Evolutionary conservation across 176 grass and related monocot species (phyloP).

Genomic region (Eragrostis curvula): DNA sequence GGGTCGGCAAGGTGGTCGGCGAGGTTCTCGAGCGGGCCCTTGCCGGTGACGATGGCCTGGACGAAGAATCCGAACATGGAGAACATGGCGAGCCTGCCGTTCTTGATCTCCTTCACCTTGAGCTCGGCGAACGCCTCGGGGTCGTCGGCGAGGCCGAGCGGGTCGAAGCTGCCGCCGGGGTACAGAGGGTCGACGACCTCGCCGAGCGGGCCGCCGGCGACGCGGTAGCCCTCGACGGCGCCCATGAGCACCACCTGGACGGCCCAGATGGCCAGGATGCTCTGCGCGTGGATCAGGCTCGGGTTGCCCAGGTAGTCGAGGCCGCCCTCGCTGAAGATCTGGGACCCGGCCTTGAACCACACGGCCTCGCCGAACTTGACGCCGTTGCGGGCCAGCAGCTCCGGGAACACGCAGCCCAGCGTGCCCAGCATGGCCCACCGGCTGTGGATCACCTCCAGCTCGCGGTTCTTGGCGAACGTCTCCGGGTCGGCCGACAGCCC

Average conservation of each 20-base stretch:
- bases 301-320: slow-evolving; percentile 96
- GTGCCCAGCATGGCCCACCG: slow-evolving; percentile 95
- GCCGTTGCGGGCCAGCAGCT: slow-evolving; percentile 82
- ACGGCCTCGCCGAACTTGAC: slow-evolving; percentile 91
- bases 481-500: slow-evolving; percentile 80
- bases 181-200: slow-evolving; percentile 87
- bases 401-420: slow-evolving; percentile 88
- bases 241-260: slow-evolving; percentile 89
- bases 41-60: slow-evolving; percentile 91
- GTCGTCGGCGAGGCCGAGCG: slow-evolving; percentile 78
- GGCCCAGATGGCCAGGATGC: slow-evolving; percentile 92
- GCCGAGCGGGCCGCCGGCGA: slow-evolving; percentile 82
- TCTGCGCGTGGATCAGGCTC: slow-evolving; percentile 83
- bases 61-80: slow-evolving; percentile 96
- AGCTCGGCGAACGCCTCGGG: slow-evolving; percentile 88
- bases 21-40: slow-evolving; percentile 90
- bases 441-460: slow-evolving; percentile 87
- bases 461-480: slow-evolving; percentile 93
- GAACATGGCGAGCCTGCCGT: slow-evolving; percentile 88
- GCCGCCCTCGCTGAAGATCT: slow-evolving; percentile 91
- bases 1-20: slow-evolving; percentile 90
- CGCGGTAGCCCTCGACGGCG: slow-evolving; percentile 86
- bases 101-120: slow-evolving; percentile 98
- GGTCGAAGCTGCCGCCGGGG: slow-evolving; percentile 90
- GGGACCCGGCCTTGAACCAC: slow-evolving; percentile 91